Conservation (phyloP, 1,139 yeast genomes). For the Yamadazyma diospyri region DNA sequence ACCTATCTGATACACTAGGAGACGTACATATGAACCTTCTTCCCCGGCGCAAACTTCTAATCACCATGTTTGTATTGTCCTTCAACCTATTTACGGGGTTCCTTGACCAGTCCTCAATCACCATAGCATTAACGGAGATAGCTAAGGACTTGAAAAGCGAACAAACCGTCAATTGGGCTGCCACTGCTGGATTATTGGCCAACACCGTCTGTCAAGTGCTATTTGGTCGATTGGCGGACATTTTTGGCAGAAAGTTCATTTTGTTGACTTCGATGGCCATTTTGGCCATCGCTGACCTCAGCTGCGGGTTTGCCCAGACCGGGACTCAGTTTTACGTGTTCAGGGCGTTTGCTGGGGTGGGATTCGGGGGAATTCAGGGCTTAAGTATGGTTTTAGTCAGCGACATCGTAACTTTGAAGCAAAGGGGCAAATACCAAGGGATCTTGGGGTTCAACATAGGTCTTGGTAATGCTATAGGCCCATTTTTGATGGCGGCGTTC, state of each 20-base stretch:
- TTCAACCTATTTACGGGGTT: constrained; percentile 25
- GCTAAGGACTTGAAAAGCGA: constrained; percentile 35
- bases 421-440: constrained; percentile 46
- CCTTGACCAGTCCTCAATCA: constrained; percentile 44
- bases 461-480: constrained; percentile 54
- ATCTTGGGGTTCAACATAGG: constrained; percentile 51
- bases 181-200: constrained; percentile 46
- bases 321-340: constrained; percentile 40
- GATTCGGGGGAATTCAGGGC: constrained; percentile 43
- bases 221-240: constrained; percentile 42
- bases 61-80: constrained; percentile 26
- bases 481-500: constrained; percentile 53
- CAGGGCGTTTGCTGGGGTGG: constrained; percentile 45
- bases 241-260: constrained; percentile 42
- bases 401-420: constrained; percentile 40
- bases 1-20: constrained; percentile 33
- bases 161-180: constrained; percentile 48
- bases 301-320: constrained; percentile 40
- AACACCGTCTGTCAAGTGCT: constrained; percentile 44
- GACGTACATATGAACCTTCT: constrained; percentile 35
- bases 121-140: constrained; percentile 35
- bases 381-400: constrained; percentile 41
- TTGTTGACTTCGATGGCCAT: constrained; percentile 29
- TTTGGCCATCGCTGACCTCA: constrained; percentile 35
- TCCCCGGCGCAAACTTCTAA: constrained; percentile 28